These are phyloP conservation scores for Penicillium subrubescens DNA, from an alignment of 495 filamentous ascomycete species.

Conservation along the genomic window DNA sequence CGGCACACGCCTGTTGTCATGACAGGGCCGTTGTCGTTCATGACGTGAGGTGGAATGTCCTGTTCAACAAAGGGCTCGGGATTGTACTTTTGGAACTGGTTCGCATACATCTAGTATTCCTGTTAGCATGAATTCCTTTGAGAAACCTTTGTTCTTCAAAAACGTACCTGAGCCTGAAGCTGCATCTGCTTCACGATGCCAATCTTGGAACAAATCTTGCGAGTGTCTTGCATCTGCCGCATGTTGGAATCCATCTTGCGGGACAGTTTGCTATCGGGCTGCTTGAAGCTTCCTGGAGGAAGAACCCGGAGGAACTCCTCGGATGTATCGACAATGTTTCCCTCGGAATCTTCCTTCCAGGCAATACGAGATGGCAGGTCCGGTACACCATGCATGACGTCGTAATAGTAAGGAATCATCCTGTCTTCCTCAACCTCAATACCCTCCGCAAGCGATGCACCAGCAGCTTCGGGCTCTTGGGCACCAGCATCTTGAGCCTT, in stretches of 20 bases:
- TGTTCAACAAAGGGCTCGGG: constrained; percentile 86
- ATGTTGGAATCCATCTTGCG: constrained; percentile 86
- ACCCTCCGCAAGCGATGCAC: constrained; percentile 83
- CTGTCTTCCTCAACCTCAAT: constrained; percentile 84
- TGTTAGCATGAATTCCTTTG: constrained; percentile 3
- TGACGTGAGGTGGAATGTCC: constrained; percentile 81
- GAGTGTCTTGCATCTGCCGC: constrained; percentile 92
- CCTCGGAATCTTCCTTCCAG: constrained; percentile 86
- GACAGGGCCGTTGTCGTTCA: constrained; percentile 84
- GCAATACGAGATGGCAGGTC: constrained; percentile 73
- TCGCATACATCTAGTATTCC: constrained; percentile 78
- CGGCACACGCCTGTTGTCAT: constrained; percentile 79
- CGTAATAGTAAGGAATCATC: constrained; percentile 90
- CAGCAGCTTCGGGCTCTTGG: constrained; percentile 49
- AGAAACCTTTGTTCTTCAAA: background rate
- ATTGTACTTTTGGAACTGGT: constrained; percentile 97
- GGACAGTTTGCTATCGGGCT: constrained; percentile 77
- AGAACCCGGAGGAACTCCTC: constrained; percentile 80
- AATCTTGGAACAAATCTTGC: constrained; percentile 94
- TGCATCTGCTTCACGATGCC: constrained; percentile 99
- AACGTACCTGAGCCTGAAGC: constrained; percentile 84
- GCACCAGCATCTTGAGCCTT: constrained; percentile 52
- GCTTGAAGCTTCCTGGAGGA: constrained; percentile 70
- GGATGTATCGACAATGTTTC: constrained; percentile 80
- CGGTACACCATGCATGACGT: constrained; percentile 80